A percentile compares a stretch with the other conserved stretches of the same genome.
Evolutionary conservation across 2,329 filamentous ascomycete species (phyloP).

Genomic region (Pyricularia sp.): DNA sequence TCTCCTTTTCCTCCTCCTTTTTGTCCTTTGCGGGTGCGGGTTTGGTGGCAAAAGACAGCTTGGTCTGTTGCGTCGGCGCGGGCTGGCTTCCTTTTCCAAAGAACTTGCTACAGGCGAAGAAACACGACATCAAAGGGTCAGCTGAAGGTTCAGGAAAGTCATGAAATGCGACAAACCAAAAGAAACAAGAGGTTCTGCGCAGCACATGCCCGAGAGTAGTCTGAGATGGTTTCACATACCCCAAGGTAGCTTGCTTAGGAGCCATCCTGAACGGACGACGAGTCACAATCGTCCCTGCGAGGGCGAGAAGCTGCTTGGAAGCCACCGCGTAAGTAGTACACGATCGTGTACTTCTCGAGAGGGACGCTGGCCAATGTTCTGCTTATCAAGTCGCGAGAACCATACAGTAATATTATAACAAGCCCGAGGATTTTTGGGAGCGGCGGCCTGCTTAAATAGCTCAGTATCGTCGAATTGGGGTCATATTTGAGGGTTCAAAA

Average conservation of each 20-base stretch:
- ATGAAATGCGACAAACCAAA: background rate
- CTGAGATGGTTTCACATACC: constrained; percentile 74
- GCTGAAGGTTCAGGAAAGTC: background rate
- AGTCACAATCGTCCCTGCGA: constrained; percentile 10
- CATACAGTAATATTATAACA: background rate
- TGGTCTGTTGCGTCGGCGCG: constrained; percentile 64
- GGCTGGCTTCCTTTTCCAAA: constrained; percentile 58
- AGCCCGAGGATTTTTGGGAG: background rate
- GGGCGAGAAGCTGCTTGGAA: constrained; percentile 12
- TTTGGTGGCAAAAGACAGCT: constrained; percentile 64
- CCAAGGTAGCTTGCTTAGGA: constrained; percentile 71
- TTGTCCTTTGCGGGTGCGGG: constrained; percentile 11
- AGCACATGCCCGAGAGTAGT: constrained; percentile 60
- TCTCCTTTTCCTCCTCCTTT: background rate
- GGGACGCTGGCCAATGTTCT: background rate
- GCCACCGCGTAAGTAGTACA: constrained; percentile 7
- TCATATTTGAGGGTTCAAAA: background rate
- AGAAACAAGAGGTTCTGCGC: background rate
- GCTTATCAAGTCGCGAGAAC: background rate
- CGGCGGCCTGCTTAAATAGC: background rate
- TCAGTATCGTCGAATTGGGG: background rate
- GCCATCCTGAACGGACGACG: constrained; percentile 20
- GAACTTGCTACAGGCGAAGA: constrained; percentile 60
- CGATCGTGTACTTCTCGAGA: background rate
- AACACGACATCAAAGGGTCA: constrained; percentile 5